phyloP scores from a whole-genome alignment of 164 flowering plant species.

The Pachysandra terminalis region DNA sequence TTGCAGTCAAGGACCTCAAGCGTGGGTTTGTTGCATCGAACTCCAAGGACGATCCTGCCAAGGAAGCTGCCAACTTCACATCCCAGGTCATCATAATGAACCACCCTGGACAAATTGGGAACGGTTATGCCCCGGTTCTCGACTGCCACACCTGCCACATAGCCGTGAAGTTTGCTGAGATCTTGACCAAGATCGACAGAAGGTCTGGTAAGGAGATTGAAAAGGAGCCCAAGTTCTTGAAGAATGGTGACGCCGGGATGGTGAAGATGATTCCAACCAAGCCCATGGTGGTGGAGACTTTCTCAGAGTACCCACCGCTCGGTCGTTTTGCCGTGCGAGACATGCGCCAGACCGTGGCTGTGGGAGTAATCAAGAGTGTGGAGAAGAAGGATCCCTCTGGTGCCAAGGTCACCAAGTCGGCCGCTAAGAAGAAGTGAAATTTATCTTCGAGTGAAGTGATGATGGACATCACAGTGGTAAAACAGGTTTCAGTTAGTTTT shows the following conservation, averaged over 20 bases:
- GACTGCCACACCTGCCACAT: slow-evolving; percentile 77
- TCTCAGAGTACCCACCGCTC: slow-evolving; percentile 64
- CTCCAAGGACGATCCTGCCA: slow-evolving; percentile 73
- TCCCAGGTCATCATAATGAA: slow-evolving; percentile 79
- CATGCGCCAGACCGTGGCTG: slow-evolving; percentile 70
- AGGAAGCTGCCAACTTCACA: slow-evolving; percentile 64
- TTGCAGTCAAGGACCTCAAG: slow-evolving; percentile 69
- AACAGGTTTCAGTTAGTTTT: no score
- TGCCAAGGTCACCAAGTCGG: slow-evolving; percentile 72
- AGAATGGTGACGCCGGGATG: slow-evolving; percentile 62
- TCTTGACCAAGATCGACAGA: slow-evolving; percentile 53
- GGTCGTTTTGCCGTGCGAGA: slow-evolving; percentile 78
- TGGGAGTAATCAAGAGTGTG: slow-evolving; percentile 66
- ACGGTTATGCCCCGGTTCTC: slow-evolving; percentile 64
- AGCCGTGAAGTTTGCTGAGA: slow-evolving; percentile 60
- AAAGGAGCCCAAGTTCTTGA: slow-evolving; percentile 64
- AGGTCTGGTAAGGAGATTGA: slow-evolving; percentile 59
- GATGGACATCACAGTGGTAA: background rate
- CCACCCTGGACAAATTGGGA: slow-evolving; percentile 78
- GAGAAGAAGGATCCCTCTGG: slow-evolving; percentile 72
- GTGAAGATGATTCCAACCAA: slow-evolving; percentile 75
- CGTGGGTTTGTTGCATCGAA: slow-evolving; percentile 67
- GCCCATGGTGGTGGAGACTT: slow-evolving; percentile 80
- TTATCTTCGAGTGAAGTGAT: background rate
- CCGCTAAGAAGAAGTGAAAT: slow-evolving; percentile 51